Base-by-base conservation (phyloP, 768 basidiomycete genomes). In the Russula earlei region DNA sequence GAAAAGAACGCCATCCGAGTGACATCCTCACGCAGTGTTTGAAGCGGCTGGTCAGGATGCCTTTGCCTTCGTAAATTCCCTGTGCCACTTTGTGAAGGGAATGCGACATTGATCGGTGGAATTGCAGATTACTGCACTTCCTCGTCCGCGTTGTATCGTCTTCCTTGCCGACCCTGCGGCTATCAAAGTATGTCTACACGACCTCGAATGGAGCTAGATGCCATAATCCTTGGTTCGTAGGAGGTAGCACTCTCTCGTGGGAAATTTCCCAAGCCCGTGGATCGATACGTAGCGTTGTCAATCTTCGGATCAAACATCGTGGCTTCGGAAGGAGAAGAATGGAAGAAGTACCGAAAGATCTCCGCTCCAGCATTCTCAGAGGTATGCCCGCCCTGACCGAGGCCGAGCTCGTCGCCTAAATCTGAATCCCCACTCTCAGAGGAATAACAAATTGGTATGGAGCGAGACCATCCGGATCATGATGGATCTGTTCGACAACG, bases 361-460 rank as follows among this genome's bases (percentile, higher is more conserved):
- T 70, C 77, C 17, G 80, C 80, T 1, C 82, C 83, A n/a, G 77
- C 81, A 0, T 85, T 85, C 65, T 79, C 80, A 6, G 82, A 83
- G 65, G 81, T 81, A 52, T 42, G 68, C 17, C 19, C 1, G 15
- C 34, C 34, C 5, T 15, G 11, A 33, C 6, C 2, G 6, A 7
- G 3, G 11, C 6, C 27, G 9, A 9, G 5, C 31, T 24, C 14
- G n/a, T 47, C 10, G 11, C 15, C 22, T 20, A 36, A 15, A 12
- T 14, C 42, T 43, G 20, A 48, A 52, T 15, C 3, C n/a, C 29
- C 22, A 20, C 14, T 2, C 2, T 11, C 41, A 70, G 70, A 59
- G 62, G 38, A 74, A 74, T 55, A 72, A 72, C 56, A 64, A 62
- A 41, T 66, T 74, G 8, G 73, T 73, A 3, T 73, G 70, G 70